A percentile compares a stretch with the other conserved stretches of the same genome.
Evolutionary conservation across 768 basidiomycete genomes (phyloP).

Genomic region (Suillus lakei): DNA sequence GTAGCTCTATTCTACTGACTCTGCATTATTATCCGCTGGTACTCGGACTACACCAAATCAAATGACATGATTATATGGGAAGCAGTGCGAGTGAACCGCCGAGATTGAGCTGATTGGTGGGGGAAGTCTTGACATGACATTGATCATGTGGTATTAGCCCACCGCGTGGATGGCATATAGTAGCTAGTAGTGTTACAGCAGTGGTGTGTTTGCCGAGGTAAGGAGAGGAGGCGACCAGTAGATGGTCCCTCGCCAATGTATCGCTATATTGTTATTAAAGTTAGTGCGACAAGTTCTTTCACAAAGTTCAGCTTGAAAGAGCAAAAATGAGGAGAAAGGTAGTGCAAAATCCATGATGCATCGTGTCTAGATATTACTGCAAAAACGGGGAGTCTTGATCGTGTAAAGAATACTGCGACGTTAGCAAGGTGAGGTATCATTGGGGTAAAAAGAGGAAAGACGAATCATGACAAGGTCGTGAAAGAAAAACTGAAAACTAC

Average conservation of each 20-base stretch:
- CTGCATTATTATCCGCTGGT: conserved; percentile 8
- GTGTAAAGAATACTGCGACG: not conserved
- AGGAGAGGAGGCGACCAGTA: too few species aligned
- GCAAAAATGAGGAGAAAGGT: not conserved
- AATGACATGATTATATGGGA: not conserved
- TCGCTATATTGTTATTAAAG: too few species aligned
- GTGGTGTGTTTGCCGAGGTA: too few species aligned
- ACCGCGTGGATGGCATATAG: too few species aligned
- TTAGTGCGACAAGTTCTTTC: too few species aligned
- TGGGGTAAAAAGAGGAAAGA: not conserved
- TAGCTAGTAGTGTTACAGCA: too few species aligned
- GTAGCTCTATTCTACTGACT: conserved; percentile 19
- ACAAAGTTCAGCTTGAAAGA: not conserved
- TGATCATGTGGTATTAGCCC: too few species aligned
- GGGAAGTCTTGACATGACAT: too few species aligned
- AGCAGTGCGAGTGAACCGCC: not conserved
- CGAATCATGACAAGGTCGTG: not conserved
- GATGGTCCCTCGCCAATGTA: too few species aligned
- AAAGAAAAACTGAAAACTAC: not conserved
- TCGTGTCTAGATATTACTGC: not conserved
- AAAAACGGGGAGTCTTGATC: not conserved
- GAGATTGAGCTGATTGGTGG: not conserved
- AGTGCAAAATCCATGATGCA: not conserved
- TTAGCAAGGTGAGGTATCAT: not conserved
- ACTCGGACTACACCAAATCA: conserved; percentile 13